Evolutionary conservation across 805 yeast genomes (phyloP), one percentile per base, ranked within the genome.

Genomic region (Yamadazyma laniorum): DNA sequence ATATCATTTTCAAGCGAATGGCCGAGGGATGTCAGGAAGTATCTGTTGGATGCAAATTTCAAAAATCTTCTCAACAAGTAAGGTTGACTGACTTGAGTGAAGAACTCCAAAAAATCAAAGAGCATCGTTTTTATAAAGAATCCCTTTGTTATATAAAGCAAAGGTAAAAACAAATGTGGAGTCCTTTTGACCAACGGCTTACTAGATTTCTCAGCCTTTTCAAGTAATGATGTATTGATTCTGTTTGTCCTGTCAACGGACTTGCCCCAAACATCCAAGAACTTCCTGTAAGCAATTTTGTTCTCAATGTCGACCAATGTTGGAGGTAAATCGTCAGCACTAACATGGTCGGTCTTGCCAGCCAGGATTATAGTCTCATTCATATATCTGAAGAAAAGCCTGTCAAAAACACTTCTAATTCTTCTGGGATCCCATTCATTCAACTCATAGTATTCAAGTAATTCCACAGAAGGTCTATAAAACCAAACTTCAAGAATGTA

Each of bases 261-360:
- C 12, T 28, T 26, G 3, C 47, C 34, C 67, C 67, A 66, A 25
- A 49, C 34, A 9, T 45, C 43, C 13, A 48, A 34, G 37, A 65
- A 55, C 22, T 21, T 33, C 1, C 34, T 34, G 27, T 41, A 53
- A 14, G 59, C 53, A 13, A 34, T 45, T 18, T 50, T 51, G 34
- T 44, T 40, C 18, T 35, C 38, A 12, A 48, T 25, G 12, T 48
- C 49, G 18, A 41, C 41, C 2, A 43, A 45, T 41, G 37, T 50
- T 13, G 75, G 72, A 9, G 96, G 96, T 35, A 91, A 71, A 57
- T 89, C 96, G 2, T 68, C 64, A 8, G 48, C 45, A 5, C 32
- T 36, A n/a, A 46, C 29, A 8, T 18, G 25, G 19, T 40, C 29
- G 4, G 50, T 43, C 22, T 37, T 18, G 14, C 23, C 27, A 12